A percentile compares a stretch with the other conserved stretches of the same genome.
phyloP scores from a whole-genome alignment of 2,329 filamentous ascomycete genomes.

The Colletotrichum euphorbiae region DNA sequence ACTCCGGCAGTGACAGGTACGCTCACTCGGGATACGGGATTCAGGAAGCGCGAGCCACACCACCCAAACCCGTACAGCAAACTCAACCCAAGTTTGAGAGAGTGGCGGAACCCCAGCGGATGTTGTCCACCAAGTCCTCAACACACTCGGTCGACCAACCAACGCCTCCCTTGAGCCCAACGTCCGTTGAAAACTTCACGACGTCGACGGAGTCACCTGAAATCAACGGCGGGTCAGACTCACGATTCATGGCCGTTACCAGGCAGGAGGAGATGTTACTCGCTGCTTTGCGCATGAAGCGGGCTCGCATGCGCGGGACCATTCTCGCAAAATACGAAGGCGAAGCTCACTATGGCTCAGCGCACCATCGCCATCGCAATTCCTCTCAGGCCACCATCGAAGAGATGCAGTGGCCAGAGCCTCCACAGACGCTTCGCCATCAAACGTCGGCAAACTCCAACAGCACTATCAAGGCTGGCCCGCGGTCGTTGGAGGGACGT shows the following conservation, averaged over 20 bases:
- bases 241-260: constrained; percentile 68
- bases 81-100: neutral
- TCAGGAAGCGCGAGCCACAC: constrained; percentile 48
- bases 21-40: constrained; percentile 48
- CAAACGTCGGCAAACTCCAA: constrained; percentile 38
- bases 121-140: constrained; percentile 24
- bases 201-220: constrained; percentile 54
- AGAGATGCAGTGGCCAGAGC: constrained; percentile 34
- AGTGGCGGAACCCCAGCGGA: constrained; percentile 9
- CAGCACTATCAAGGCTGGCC: constrained; percentile 36
- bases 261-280: constrained; percentile 69
- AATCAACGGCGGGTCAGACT: constrained; percentile 48
- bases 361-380: constrained; percentile 29
- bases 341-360: constrained; percentile 38
- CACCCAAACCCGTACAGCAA: constrained; percentile 48
- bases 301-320: constrained; percentile 65
- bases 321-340: constrained; percentile 58
- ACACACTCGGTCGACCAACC: constrained; percentile 52
- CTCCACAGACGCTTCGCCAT: constrained; percentile 35
- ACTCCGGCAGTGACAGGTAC: constrained; percentile 49
- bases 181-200: constrained; percentile 62
- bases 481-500: constrained; percentile 12
- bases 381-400: constrained; percentile 37
- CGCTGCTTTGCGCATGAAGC: constrained; percentile 66
- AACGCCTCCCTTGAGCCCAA: constrained; percentile 64